Evolutionary conservation across 257 asterid species (phyloP).

Genomic region (Primulina eburnea): DNA sequence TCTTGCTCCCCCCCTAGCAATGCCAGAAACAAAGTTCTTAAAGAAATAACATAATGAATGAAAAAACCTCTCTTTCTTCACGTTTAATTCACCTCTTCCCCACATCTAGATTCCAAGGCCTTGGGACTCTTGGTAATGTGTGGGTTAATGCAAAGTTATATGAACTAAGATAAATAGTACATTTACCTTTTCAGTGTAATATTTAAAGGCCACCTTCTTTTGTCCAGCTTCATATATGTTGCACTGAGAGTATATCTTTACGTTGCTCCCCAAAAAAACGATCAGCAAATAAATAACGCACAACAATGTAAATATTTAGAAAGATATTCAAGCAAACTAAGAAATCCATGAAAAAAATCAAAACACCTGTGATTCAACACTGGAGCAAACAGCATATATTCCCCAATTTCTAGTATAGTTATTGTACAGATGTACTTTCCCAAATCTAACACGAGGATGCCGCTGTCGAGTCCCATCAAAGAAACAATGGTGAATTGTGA

Average conservation of each 20-base stretch:
- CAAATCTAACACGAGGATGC: conserved; percentile 92
- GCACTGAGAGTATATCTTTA: conserved; percentile 79
- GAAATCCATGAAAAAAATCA: background rate
- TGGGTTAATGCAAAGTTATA: background rate
- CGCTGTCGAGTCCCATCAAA: conserved; percentile 86
- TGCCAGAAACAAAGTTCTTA: too few species aligned
- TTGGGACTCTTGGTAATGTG: too few species aligned
- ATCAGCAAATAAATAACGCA: conserved; percentile 18
- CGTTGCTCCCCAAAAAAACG: background rate
- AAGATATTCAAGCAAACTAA: background rate
- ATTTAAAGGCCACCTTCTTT: conserved; percentile 79
- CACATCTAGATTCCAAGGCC: too few species aligned
- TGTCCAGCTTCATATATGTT: conserved; percentile 78
- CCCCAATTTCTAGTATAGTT: conserved; percentile 92
- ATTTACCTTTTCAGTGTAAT: conserved; percentile 83
- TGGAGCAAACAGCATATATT: conserved; percentile 87
- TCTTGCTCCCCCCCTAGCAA: too few species aligned
- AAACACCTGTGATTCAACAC: conserved; percentile 93
- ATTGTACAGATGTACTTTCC: conserved; percentile 82
- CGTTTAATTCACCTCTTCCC: too few species aligned
- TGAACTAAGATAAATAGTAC: background rate
- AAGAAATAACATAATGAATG: too few species aligned
- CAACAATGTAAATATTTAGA: conserved; percentile 2
- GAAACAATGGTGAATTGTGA: conserved; percentile 95
- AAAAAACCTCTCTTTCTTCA: too few species aligned